These are phyloP conservation scores for Curvularia eragrostidis DNA, from an alignment of 2,329 filamentous ascomycete species.

Conservation along the genomic window DNA sequence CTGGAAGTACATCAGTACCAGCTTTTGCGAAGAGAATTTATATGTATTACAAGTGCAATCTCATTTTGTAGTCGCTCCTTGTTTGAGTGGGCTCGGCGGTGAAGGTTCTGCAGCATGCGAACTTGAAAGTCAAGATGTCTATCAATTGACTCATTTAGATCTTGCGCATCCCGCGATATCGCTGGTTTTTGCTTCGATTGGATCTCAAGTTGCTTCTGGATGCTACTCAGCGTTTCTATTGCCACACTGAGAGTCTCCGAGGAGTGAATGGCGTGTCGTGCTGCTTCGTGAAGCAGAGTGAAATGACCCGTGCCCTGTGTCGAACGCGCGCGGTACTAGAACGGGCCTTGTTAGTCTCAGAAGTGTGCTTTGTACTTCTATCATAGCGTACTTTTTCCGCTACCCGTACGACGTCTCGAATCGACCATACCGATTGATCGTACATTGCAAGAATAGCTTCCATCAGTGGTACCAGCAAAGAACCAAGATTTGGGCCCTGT, in stretches of 20 bases:
- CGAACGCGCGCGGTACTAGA: slow-evolving; percentile 10
- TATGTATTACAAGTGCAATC: slow-evolving; percentile 20
- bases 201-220: slow-evolving; percentile 9
- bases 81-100: slow-evolving; percentile 21
- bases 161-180: background rate
- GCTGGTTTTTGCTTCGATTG: background rate
- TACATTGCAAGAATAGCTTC: slow-evolving; percentile 22
- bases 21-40: no score
- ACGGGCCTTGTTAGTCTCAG: background rate
- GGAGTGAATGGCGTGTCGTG: slow-evolving; percentile 26
- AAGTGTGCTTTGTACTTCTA: background rate
- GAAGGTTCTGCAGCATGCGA: slow-evolving; percentile 20
- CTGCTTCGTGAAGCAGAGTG: slow-evolving; percentile 20
- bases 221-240: slow-evolving; percentile 14
- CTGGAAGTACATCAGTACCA: slow-evolving; percentile 11
- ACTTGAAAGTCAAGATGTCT: slow-evolving; percentile 15
- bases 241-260: slow-evolving; percentile 22
- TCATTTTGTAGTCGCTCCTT: slow-evolving; percentile 30
- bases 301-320: slow-evolving; percentile 12
- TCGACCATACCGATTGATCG: slow-evolving; percentile 23
- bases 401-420: slow-evolving; percentile 22
- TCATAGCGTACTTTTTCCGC: slow-evolving; percentile 21
- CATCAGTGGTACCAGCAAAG: slow-evolving; percentile 21
- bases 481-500: slow-evolving; percentile 15
- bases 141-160: background rate